Base-by-base conservation (phyloP, 2,329 filamentous ascomycete genomes). In the Torrubiella hemipterigena region DNA sequence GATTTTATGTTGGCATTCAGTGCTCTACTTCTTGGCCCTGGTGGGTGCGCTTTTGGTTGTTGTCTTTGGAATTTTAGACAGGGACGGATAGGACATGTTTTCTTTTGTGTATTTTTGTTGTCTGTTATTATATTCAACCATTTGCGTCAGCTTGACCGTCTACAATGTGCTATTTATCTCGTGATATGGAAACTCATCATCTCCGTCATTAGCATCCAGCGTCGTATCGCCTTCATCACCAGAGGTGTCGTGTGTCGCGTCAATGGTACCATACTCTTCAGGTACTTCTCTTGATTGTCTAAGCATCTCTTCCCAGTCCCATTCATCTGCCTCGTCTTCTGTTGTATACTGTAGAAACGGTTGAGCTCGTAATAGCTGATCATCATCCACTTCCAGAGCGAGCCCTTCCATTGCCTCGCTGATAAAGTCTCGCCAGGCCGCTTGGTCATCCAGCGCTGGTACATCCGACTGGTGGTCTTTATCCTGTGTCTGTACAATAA, bases 371-470 rank as follows among this genome's bases (percentile, higher is more conserved):
- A 50, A 31, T 4, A 28, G 30, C 26, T 48, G 41, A 17, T 55
- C 46, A 9, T 44, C 44, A 16, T 31, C 26, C 7, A 49, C 13
- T 2, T 47, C 41, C 1, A 40, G 33, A 0, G 38, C 28, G 20
- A 49, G 36, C 6, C 47, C 44, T 17, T 43, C 25, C 9, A 53
- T 31, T 2, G 44, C 39, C 9, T 40, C 29, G 20, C 45, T 42
- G 36, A 48, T 39, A 23, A 51, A 55, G 27, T 37, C 33, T 7
- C 16, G 19, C 53, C 51, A 55, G 27, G 31, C 44, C 3, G 29
- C 15, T 0, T 20, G 16, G 32, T 53, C 46, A 17, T 43, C 13
- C 2, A 36, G 25, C 3, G 14, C 34, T 7, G 45, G 47, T 4
- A 40, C 40, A 7, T 24, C n/a, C 6, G 32, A 36, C 24, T 20